Evolutionary conservation across 1,284 basidiomycete species (phyloP), one percentile per base, ranked within the genome.

Genomic region (Lentinula novae-zelandiae): DNA sequence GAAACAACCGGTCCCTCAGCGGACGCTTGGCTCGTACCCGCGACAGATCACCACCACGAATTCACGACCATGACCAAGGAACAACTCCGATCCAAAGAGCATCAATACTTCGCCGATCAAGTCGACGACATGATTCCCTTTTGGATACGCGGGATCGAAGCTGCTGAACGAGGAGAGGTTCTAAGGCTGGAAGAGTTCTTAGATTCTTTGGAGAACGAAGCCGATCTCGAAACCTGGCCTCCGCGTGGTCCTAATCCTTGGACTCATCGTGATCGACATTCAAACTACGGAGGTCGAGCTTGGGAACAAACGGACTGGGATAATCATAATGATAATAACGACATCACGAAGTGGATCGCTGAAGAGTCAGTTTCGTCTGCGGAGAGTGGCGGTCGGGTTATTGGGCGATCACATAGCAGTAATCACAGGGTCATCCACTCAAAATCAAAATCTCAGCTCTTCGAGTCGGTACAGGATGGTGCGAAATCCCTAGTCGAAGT

Each of bases 151-250:
- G 81, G 79, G 3, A 71, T 86, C 2, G 74, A 78, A 48, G 82
- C 82, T 1, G 84, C 82, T 8, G 76, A 80, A 67, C 72, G 75
- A 33, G 83, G 79, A 0, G 73, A 80, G 60, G 75, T 76, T 44
- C 66, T 80, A 53, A 73, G 74, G 31, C 65, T 84, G 70, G 81
- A 83, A 62, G 75, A 78, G 0, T 86, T 84, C 67, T 67, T 85
- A 48, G 76, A 81, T 65, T 66, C 71, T 63, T 66, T 75, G 66
- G 71, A 75, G 53, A 69, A 64, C 0, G 49, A 62, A 17, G 17
- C 54, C 36, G 71, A 75, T 51, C 69, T 63, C 0, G 49, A 62
- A 15, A 27, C 54, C 36, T 57, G 57, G 60, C 60, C 60, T 34
- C 62, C 56, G 46, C 60, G 36, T 42, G 59, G 60, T 20, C 56